Conservation (phyloP, 371 early-diverging fungal genomes). For the Mucor piriformis region DNA sequence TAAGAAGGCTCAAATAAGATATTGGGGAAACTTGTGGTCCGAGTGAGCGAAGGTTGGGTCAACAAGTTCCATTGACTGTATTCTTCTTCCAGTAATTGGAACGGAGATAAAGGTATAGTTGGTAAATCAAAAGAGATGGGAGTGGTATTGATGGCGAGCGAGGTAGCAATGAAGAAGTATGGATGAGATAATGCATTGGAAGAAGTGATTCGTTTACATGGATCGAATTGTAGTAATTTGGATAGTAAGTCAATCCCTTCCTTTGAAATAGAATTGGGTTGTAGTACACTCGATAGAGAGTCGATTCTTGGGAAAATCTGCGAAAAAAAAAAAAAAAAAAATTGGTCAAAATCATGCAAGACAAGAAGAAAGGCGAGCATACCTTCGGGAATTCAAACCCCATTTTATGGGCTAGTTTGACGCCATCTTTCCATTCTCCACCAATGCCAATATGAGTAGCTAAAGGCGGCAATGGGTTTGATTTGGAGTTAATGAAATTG, state of each 20-base stretch:
- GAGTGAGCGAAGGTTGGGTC: neutral
- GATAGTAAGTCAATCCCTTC: slow-evolving; percentile 30
- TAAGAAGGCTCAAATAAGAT: neutral
- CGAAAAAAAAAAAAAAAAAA: neutral
- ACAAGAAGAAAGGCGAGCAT: neutral
- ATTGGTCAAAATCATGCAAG: too few relatives aligned
- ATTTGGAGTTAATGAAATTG: neutral
- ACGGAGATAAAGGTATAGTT: slow-evolving; percentile 32
- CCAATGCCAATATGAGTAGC: slow-evolving; percentile 32
- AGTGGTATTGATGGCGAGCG: neutral
- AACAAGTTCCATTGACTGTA: slow-evolving; percentile 14
- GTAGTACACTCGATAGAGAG: neutral
- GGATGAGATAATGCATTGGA: slow-evolving; percentile 61
- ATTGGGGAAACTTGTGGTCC: slow-evolving; percentile 6
- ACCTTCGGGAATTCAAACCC: slow-evolving; percentile 60
- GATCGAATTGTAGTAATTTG: slow-evolving; percentile 79
- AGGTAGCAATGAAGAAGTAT: slow-evolving; percentile 56
- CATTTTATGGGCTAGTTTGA: slow-evolving; percentile 59
- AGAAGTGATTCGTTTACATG: slow-evolving; percentile 79
- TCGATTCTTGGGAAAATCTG: slow-evolving; percentile 1
- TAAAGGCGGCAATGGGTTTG: neutral
- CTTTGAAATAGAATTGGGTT: neutral
- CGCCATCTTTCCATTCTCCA: slow-evolving; percentile 72
- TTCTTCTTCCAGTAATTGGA: slow-evolving; percentile 11
- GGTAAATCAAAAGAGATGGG: slow-evolving; percentile 22